Percentiles rank a stretch among this genome's conserved stretches.
Evolutionary conservation across 495 filamentous ascomycete species (phyloP).

Genomic region (Hypoxylon rickii): DNA sequence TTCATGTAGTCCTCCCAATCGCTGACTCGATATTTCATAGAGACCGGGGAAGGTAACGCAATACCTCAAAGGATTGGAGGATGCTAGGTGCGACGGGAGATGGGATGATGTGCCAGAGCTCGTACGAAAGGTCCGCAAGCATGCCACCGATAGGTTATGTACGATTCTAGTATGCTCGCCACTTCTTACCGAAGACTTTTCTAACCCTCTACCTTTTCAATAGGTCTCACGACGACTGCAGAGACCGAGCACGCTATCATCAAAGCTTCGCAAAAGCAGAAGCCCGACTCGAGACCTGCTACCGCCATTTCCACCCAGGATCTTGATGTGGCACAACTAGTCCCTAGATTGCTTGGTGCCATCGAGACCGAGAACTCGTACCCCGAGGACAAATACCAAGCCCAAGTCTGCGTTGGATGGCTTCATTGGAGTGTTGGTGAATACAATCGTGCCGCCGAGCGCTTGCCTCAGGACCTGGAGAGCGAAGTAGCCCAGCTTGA

Average conservation of each 20-base stretch:
- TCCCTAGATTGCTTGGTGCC: constrained; percentile 68
- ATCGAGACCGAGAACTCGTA: constrained; percentile 64
- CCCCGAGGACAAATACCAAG: constrained; percentile 76
- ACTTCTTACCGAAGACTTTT: neutral
- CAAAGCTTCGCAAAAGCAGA: constrained; percentile 53
- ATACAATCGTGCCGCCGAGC: constrained; percentile 60
- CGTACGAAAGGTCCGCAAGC: constrained; percentile 88
- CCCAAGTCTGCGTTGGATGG: constrained; percentile 80
- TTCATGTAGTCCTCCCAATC: no score
- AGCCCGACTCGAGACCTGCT: constrained; percentile 45
- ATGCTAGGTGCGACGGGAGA: constrained; percentile 81
- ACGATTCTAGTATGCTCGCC: constrained; percentile 40
- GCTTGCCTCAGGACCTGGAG: constrained; percentile 66
- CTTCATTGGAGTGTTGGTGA: constrained; percentile 77
- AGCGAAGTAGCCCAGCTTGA: constrained; percentile 55
- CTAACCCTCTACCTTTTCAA: constrained; percentile 10
- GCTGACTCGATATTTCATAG: constrained; percentile 30
- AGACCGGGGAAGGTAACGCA: constrained; percentile 70
- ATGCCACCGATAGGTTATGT: constrained; percentile 88
- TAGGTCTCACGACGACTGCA: constrained; percentile 78
- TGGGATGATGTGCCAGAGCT: constrained; percentile 92
- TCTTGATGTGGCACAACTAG: constrained; percentile 52
- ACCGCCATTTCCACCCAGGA: constrained; percentile 41
- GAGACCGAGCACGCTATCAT: constrained; percentile 69
- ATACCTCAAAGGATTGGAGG: constrained; percentile 80